Conservation (phyloP, 2,329 filamentous ascomycete species). For the Fusarium caatingaense region DNA sequence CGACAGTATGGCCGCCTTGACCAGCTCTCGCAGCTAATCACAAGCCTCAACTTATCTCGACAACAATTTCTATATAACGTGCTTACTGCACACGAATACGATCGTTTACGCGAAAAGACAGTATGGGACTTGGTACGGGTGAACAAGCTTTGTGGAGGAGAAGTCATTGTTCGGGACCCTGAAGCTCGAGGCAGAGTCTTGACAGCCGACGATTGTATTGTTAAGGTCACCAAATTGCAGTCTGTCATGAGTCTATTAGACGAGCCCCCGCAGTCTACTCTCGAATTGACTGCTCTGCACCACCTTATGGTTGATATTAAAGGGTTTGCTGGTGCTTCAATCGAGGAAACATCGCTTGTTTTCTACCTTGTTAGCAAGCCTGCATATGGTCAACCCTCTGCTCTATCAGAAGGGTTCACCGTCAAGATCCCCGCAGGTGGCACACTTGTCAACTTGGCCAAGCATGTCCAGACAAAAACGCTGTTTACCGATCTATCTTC, state of each 20-base stretch:
- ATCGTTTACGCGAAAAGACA: conserved; percentile 83
- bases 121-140: conserved; percentile 96
- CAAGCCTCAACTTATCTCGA: conserved; percentile 83
- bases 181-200: conserved; percentile 84
- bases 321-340: conserved; percentile 79
- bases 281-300: conserved; percentile 79
- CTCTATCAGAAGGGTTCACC: conserved; percentile 84
- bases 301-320: conserved; percentile 87
- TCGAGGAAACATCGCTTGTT: conserved; percentile 79
- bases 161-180: conserved; percentile 94
- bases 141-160: conserved; percentile 92
- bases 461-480: conserved; percentile 79
- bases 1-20: conserved; percentile 85
- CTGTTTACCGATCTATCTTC: conserved; percentile 88
- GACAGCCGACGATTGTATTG: conserved; percentile 91
- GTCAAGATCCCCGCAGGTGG: conserved; percentile 82
- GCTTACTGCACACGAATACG: conserved; percentile 85
- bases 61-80: conserved; percentile 95
- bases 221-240: conserved; percentile 90
- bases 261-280: conserved; percentile 75
- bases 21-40: conserved; percentile 82
- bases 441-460: conserved; percentile 72
- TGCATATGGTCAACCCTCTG: conserved; percentile 69
- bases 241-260: conserved; percentile 96
- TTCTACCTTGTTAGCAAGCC: conserved; percentile 82